phyloP scores from a whole-genome alignment of 176 grass and related monocot species.

The Musa acuminata region DNA sequence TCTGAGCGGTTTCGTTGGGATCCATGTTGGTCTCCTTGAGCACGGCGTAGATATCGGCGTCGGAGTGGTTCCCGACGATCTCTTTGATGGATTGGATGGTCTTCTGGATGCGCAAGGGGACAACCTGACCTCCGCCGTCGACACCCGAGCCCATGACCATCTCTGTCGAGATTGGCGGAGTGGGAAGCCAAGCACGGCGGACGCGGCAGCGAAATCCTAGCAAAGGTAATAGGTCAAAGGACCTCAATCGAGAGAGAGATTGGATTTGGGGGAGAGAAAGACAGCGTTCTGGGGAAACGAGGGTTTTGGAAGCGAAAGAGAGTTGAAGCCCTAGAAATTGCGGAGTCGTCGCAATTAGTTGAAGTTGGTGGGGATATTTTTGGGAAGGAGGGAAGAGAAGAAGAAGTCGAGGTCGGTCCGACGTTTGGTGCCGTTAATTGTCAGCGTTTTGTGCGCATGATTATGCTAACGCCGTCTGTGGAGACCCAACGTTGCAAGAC shows the following conservation, averaged over 20 bases:
- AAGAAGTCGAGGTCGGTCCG: not conserved
- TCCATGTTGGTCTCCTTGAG: conserved; percentile 90
- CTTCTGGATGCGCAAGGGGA: not conserved
- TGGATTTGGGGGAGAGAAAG: not conserved
- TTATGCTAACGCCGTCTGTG: not conserved
- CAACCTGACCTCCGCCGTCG: not conserved
- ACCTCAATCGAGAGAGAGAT: not conserved
- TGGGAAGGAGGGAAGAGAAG: not conserved
- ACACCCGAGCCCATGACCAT: not conserved
- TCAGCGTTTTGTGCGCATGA: not conserved
- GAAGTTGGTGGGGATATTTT: not conserved
- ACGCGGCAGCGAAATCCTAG: not conserved
- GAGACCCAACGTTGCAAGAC: too few relatives aligned
- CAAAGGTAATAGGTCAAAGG: not conserved
- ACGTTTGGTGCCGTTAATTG: not conserved
- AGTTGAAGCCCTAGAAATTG: not conserved
- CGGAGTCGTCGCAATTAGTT: not conserved
- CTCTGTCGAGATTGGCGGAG: not conserved
- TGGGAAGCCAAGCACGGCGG: not conserved
- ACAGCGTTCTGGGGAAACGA: not conserved
- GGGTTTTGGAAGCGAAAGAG: not conserved
- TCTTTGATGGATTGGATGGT: conserved; percentile 36
- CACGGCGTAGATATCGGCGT: conserved; percentile 56
- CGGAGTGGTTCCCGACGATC: conserved; percentile 75
- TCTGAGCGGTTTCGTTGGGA: conserved; percentile 85